Percentiles rank a stretch among this genome's conserved stretches.
Evolutionary conservation across 352 stramenopile species (phyloP).

Genomic region (Globisporangium viniferum): DNA sequence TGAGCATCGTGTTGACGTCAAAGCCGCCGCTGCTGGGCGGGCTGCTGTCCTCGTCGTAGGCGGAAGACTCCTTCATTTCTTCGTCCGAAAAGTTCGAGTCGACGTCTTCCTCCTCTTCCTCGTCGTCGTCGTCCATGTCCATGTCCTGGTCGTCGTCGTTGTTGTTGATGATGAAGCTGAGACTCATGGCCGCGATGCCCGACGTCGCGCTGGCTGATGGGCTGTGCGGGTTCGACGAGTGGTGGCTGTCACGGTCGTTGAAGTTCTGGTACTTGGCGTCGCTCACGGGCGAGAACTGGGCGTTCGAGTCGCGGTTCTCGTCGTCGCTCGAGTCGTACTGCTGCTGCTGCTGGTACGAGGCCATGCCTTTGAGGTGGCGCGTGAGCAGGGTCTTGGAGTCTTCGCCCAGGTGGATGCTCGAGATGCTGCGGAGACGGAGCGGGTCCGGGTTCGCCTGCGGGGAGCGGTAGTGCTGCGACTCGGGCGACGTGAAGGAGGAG

Average conservation of each 20-base stretch:
- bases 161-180: conserved; percentile 83
- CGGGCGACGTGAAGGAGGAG: conserved; percentile 35
- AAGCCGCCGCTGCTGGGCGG: conserved; percentile 26
- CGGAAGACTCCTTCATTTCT: conserved; percentile 32
- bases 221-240: conserved; percentile 15
- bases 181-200: conserved; percentile 73
- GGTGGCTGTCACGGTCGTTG: conserved; percentile 15
- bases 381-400: conserved; percentile 35
- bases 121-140: conserved; percentile 22
- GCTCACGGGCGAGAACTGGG: not conserved
- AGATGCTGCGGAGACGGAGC: conserved; percentile 20
- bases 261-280: conserved; percentile 7
- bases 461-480: conserved; percentile 32
- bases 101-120: conserved; percentile 23
- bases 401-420: conserved; percentile 36
- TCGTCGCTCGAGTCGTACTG: conserved; percentile 25
- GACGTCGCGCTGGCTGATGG: conserved; percentile 33
- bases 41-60: conserved; percentile 24
- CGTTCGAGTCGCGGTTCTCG: conserved; percentile 26
- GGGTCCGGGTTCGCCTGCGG: conserved; percentile 20
- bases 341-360: conserved; percentile 19
- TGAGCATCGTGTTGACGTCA: conserved; percentile 67
- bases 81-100: conserved; percentile 36
- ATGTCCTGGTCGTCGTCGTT: conserved; percentile 29
- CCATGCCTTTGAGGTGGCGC: conserved; percentile 43